These are phyloP conservation scores for Hyphodiscus sp. DNA, from an alignment of 2,329 filamentous ascomycete genomes.

Conservation along the genomic window DNA sequence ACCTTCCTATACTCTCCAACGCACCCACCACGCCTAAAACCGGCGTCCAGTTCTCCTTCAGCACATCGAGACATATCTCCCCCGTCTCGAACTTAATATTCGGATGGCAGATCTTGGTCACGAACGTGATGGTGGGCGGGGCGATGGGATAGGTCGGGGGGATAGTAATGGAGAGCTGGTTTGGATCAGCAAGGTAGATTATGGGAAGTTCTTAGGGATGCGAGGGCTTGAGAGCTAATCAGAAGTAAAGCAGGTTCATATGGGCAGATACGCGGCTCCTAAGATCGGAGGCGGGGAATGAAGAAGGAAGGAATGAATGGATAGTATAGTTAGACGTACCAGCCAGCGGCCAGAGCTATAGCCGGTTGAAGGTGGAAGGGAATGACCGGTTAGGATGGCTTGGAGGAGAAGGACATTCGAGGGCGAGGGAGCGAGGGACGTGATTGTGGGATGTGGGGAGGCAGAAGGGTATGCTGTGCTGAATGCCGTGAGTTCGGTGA, in stretches of 20 bases:
- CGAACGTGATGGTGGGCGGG: slow-evolving; percentile 73
- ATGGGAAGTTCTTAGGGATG: too few species aligned
- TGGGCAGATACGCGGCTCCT: too few species aligned
- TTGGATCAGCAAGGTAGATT: too few species aligned
- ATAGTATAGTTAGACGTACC: neutral
- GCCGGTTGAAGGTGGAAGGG: slow-evolving; percentile 16
- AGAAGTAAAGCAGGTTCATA: too few species aligned
- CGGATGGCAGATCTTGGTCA: slow-evolving; percentile 79
- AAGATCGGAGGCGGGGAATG: too few species aligned
- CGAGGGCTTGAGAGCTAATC: too few species aligned
- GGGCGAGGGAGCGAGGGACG: slow-evolving; percentile 48
- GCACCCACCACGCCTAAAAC: slow-evolving; percentile 75
- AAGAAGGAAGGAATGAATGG: too few species aligned
- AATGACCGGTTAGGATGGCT: slow-evolving; percentile 49
- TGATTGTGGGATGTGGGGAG: slow-evolving; percentile 47
- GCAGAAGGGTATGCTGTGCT: slow-evolving; percentile 34
- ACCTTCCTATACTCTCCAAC: slow-evolving; percentile 64
- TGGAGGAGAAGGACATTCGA: slow-evolving; percentile 53
- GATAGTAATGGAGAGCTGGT: slow-evolving; percentile 60
- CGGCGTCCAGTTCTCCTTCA: slow-evolving; percentile 75
- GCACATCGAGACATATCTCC: slow-evolving; percentile 88
- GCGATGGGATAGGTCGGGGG: slow-evolving; percentile 71
- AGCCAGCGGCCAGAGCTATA: slow-evolving; percentile 67
- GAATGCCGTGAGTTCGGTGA: slow-evolving; percentile 47
- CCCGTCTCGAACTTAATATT: slow-evolving; percentile 71